Conservation (phyloP, 305 asterid genomes). For the Fraxinus sp. region DNA sequence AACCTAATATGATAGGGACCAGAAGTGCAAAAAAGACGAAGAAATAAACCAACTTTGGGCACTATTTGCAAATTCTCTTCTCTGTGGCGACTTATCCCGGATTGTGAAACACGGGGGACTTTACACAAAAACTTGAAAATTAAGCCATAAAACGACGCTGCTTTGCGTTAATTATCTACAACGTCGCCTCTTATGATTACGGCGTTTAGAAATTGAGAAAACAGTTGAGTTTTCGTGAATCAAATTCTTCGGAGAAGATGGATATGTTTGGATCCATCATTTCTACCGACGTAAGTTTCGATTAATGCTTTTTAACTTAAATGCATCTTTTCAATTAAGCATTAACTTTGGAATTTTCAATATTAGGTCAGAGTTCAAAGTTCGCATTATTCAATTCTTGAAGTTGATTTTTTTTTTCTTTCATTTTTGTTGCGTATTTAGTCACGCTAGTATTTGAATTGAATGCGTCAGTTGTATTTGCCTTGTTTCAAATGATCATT, state of each 20-base stretch:
- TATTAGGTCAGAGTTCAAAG: background rate
- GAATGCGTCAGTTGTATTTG: background rate
- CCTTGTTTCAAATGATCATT: background rate
- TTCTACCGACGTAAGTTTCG: conserved; percentile 37
- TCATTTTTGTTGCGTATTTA: background rate
- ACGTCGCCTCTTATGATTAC: background rate
- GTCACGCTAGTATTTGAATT: background rate
- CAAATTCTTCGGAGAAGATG: conserved; percentile 29
- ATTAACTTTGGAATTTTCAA: background rate
- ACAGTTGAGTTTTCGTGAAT: background rate
- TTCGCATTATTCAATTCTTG: background rate
- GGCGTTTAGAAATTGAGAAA: background rate
- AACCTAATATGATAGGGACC: background rate
- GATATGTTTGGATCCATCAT: conserved; percentile 44
- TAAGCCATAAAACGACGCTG: background rate
- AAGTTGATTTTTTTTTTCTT: background rate
- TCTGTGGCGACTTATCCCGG: background rate
- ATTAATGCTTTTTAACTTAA: background rate
- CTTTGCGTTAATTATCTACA: background rate
- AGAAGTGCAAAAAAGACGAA: background rate
- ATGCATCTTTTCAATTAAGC: background rate
- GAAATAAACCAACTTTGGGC: background rate
- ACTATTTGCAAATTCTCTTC: background rate
- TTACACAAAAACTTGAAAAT: background rate
- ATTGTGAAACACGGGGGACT: background rate